These are phyloP conservation scores for Xylaria digitata DNA, from an alignment of 2,329 filamentous ascomycete genomes.

Conservation along the genomic window DNA sequence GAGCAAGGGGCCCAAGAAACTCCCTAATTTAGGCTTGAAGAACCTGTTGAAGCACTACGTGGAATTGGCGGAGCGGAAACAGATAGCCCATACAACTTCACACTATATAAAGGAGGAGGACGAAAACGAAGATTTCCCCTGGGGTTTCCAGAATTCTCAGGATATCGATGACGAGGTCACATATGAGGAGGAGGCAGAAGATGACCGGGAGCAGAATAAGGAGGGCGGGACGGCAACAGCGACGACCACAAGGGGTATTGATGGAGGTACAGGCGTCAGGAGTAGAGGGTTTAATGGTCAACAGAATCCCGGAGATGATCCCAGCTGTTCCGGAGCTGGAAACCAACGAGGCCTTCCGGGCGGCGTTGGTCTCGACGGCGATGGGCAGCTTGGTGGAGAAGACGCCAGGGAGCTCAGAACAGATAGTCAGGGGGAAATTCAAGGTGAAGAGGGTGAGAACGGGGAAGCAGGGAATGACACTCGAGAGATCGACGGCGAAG, in stretches of 20 bases:
- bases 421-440: not conserved
- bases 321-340: not conserved
- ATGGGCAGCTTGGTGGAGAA: not conserved
- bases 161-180: not conserved
- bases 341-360: too few species aligned
- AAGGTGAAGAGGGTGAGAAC: too few species aligned
- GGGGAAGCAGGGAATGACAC: too few species aligned
- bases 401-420: not conserved
- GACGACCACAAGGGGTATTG: not conserved
- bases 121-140: constrained; percentile 9
- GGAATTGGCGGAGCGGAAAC: not conserved
- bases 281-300: not conserved
- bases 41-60: not conserved
- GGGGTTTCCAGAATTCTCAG: not conserved
- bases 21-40: not conserved
- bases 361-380: not conserved
- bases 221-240: not conserved
- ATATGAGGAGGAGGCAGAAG: not conserved
- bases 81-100: not conserved
- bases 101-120: not conserved
- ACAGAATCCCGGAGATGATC: not conserved
- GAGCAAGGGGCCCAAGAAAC: constrained; percentile 4
- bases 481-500: too few species aligned
- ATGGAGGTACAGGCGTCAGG: too few species aligned
- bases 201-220: not conserved